phyloP scores from a whole-genome alignment of 106 monocot genomes.

The Agapanthus africanus region DNA sequence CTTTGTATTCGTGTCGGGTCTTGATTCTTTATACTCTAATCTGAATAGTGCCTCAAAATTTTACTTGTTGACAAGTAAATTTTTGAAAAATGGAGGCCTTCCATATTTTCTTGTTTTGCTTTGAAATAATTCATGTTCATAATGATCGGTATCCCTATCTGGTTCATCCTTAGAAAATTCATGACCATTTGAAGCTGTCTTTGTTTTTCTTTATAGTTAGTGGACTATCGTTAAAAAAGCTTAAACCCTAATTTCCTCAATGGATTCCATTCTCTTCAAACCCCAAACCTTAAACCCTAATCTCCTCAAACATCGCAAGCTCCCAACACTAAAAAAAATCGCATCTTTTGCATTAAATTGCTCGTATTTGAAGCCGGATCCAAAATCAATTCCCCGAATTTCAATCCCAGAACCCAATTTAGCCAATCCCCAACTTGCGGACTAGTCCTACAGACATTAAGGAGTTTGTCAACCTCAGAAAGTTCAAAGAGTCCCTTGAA shows the following conservation, averaged over 20 bases:
- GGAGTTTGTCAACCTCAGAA: conserved; percentile 49
- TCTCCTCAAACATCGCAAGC: background rate
- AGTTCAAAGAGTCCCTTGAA: conserved; percentile 65
- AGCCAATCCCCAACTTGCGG: conserved; percentile 13
- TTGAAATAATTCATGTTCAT: background rate
- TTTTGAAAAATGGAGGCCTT: background rate
- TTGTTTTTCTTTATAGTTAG: background rate
- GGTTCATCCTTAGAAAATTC: background rate
- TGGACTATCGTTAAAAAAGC: too few species aligned
- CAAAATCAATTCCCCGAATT: conserved; percentile 23
- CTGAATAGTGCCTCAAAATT: background rate
- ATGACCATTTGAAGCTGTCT: background rate
- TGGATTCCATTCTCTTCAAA: conserved; percentile 16
- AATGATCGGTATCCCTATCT: background rate
- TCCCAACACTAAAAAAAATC: conserved; percentile 12
- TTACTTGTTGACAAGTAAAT: background rate
- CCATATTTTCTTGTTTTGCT: background rate
- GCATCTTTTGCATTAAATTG: conserved; percentile 20
- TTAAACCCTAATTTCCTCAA: background rate
- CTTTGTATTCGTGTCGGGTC: background rate
- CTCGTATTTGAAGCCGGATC: conserved; percentile 21
- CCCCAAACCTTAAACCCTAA: conserved; percentile 3
- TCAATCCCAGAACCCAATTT: background rate
- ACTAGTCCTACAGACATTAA: conserved; percentile 39
- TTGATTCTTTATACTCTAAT: conserved; percentile 1